Evolutionary conservation across 805 yeast genomes (phyloP), one percentile per base, ranked within the genome.

Genomic region (Kuraishia floccosa): DNA sequence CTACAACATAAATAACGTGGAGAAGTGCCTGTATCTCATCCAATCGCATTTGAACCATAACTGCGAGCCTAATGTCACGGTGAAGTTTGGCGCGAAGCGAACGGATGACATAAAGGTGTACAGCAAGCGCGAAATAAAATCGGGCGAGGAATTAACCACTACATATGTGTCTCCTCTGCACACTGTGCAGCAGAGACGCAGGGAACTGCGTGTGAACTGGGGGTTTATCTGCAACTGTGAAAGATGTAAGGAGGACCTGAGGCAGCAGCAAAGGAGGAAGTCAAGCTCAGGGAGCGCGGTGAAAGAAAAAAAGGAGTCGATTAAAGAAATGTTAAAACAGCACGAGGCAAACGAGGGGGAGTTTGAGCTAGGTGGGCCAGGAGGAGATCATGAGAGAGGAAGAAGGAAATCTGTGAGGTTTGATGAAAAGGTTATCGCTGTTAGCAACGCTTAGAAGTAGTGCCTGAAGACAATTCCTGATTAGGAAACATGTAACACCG

Each of bases 11-110:
- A 83, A 83, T 52, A 79, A 81, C 43, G 57, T 77, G 31, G 76
- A 75, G 32, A 74, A 79, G 2, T 68, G 73, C 30, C 44, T 81
- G 12, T 83, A 62, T 47, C 59, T 72, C 37, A 46, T 64, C 6
- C 80, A 78, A 37, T 72, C 91, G 1, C 81, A 80, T 45, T 55
- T 83, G 43, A 83, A 83, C 45, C 94, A 84, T 47, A 64, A 62
- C 42, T 84, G 94, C 56, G 72, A 65, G 25, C 87, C 91, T 2
- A 82, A 76, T 43, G 75, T 76, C 3, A 60, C 64, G 22, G 76
- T 70, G 19, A 62, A 68, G 30, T 50, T 60, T 12, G 60, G 60
- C 14, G 54, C 58, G 6, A 34, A 41, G 13, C 59, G 69, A 24
- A 54, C 63, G 6, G 65, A 64, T 14, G 81, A 82, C 4, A 59